Conservation (phyloP, 441 rosid species). For the Oxalis stricta region DNA sequence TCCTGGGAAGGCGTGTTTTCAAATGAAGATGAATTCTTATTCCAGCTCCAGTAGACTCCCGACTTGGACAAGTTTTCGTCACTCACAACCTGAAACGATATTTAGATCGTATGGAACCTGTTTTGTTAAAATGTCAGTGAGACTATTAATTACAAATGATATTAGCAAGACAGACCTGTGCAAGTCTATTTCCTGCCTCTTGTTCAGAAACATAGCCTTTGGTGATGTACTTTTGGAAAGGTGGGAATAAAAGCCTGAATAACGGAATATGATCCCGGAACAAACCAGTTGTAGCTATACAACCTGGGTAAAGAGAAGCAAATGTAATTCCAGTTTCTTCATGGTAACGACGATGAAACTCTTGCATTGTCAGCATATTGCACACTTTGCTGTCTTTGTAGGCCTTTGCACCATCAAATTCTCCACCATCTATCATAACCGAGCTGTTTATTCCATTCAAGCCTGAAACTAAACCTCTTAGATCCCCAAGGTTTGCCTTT, state of each 20-base stretch:
- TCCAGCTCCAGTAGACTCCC: constrained; percentile 95
- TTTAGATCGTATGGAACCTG: too few species aligned
- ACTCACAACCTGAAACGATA: constrained; percentile 66
- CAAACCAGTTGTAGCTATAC: constrained; percentile 88
- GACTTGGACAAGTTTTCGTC: constrained; percentile 66
- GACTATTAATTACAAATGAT: too few species aligned
- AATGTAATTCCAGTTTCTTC: constrained; percentile 70
- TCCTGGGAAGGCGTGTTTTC: constrained; percentile 76
- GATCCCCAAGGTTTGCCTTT: constrained; percentile 83
- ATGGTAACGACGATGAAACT: constrained; percentile 72
- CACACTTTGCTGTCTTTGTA: constrained; percentile 93
- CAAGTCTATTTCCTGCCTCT: constrained; percentile 86
- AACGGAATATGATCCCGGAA: constrained; percentile 77
- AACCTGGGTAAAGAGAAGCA: constrained; percentile 89
- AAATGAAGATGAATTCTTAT: constrained; percentile 69
- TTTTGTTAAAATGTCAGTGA: too few species aligned
- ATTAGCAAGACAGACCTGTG: constrained; percentile 45
- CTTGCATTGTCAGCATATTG: constrained; percentile 89
- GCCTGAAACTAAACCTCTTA: constrained; percentile 71
- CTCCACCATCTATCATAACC: constrained; percentile 83
- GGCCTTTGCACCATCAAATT: constrained; percentile 90
- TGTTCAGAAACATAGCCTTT: constrained; percentile 89
- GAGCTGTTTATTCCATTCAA: constrained; percentile 53
- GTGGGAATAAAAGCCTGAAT: constrained; percentile 72
- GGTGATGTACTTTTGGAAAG: constrained; percentile 86